Conservation (phyloP, 345 rosid species). For the Brassica cretica region DNA sequence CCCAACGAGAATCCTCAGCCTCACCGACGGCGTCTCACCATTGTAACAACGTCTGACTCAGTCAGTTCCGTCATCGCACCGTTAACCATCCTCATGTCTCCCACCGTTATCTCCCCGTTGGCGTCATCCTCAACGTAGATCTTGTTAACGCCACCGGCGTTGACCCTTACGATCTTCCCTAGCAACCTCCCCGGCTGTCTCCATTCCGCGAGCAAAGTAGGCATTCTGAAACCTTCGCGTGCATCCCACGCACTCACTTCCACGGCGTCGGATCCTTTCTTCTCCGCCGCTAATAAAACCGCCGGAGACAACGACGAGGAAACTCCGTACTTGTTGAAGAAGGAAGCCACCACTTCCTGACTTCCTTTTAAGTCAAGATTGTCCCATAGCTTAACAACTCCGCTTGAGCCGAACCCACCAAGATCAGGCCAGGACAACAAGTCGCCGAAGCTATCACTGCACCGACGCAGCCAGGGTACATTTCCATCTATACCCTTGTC, state of each 20-base stretch:
- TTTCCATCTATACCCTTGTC: slow-evolving; percentile 15
- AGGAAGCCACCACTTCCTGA: slow-evolving; percentile 45
- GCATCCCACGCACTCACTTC: slow-evolving; percentile 61
- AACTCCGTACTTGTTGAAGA: slow-evolving; percentile 26
- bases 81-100: slow-evolving; percentile 58
- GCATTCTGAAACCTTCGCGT: slow-evolving; percentile 41
- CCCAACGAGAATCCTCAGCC: not conserved
- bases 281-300: slow-evolving; percentile 46
- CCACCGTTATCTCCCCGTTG: slow-evolving; percentile 45
- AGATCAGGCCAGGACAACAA: slow-evolving; percentile 32
- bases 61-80: slow-evolving; percentile 48
- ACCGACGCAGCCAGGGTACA: slow-evolving; percentile 36
- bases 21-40: slow-evolving; percentile 58
- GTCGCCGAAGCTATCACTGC: slow-evolving; percentile 50
- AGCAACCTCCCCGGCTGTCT: slow-evolving; percentile 33
- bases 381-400: slow-evolving; percentile 38
- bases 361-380: slow-evolving; percentile 41
- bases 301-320: slow-evolving; percentile 44
- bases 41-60: slow-evolving; percentile 43
- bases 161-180: slow-evolving; percentile 42
- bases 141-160: slow-evolving; percentile 42
- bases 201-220: slow-evolving; percentile 49
- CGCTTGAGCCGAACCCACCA: slow-evolving; percentile 20
- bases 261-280: slow-evolving; percentile 31
- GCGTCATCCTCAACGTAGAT: slow-evolving; percentile 53